phyloP scores from a whole-genome alignment of 2,329 filamentous ascomycete species.

The Beauveria sp. region DNA sequence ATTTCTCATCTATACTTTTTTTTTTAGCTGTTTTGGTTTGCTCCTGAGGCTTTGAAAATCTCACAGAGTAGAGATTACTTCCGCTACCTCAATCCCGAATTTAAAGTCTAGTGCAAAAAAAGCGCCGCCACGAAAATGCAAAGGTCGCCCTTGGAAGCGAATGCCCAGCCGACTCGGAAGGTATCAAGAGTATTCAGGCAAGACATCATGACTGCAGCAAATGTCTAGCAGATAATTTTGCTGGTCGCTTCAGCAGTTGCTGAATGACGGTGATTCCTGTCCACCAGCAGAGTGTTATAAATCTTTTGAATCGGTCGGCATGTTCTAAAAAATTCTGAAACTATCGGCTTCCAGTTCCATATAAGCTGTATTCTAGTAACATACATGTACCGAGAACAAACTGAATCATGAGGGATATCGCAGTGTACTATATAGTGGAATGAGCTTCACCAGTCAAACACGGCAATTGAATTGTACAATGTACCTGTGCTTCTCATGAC shows the following conservation, averaged over 20 bases:
- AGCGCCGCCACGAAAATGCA: not conserved
- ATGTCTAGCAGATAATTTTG: not conserved
- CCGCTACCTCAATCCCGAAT: not conserved
- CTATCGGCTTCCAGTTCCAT: too few species aligned
- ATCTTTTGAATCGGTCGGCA: too few species aligned
- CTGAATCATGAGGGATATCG: too few species aligned
- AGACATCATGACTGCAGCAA: not conserved
- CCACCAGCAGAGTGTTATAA: too few species aligned
- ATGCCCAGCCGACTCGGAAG: not conserved
- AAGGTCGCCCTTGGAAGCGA: not conserved
- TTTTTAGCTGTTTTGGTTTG: not conserved
- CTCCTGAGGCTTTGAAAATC: not conserved
- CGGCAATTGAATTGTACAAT: too few species aligned
- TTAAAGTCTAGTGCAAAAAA: not conserved
- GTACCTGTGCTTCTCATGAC: too few species aligned
- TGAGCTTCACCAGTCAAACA: too few species aligned
- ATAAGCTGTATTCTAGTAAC: not conserved
- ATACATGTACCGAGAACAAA: too few species aligned
- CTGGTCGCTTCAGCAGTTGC: not conserved
- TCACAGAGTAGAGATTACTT: not conserved
- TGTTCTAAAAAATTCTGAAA: too few species aligned
- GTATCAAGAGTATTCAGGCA: not conserved
- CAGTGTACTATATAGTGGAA: too few species aligned
- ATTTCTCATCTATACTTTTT: not conserved
- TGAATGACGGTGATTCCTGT: not conserved